These are phyloP conservation scores for Tylopilus sp. DNA, from an alignment of 1,284 basidiomycete genomes.

Conservation along the genomic window DNA sequence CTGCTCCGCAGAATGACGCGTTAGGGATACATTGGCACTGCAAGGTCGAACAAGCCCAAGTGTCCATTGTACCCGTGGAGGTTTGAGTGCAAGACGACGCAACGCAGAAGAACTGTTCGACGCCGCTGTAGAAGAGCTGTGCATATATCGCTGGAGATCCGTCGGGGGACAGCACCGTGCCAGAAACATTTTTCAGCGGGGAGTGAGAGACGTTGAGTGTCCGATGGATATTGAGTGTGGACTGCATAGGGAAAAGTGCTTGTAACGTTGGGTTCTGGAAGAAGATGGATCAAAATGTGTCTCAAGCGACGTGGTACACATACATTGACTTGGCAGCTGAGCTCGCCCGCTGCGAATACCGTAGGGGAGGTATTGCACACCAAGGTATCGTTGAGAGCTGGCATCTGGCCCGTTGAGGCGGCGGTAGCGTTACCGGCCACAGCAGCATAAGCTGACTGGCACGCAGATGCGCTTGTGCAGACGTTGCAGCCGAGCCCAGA, in stretches of 20 bases:
- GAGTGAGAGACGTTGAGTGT: constrained; percentile 64
- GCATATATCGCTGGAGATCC: constrained; percentile 60
- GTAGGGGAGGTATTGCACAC: constrained; percentile 56
- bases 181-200: constrained; percentile 53
- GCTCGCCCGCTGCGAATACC: constrained; percentile 63
- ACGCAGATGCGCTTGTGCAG: constrained; percentile 57
- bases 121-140: constrained; percentile 78
- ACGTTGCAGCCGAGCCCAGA: constrained; percentile 74
- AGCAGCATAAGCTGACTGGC: constrained; percentile 51
- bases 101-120: constrained; percentile 79
- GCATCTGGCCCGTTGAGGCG: constrained; percentile 17
- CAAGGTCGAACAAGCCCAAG: constrained; percentile 69
- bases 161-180: constrained; percentile 46
- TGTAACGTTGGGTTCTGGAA: constrained; percentile 73
- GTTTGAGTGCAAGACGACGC: constrained; percentile 68
- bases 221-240: constrained; percentile 72
- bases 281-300: constrained; percentile 2
- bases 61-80: constrained; percentile 35
- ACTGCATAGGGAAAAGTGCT: constrained; percentile 60
- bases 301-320: constrained; percentile 29
- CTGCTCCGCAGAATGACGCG: constrained; percentile 70
- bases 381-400: constrained; percentile 53
- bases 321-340: constrained; percentile 73
- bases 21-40: constrained; percentile 66
- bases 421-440: constrained; percentile 36